Conservation (phyloP, 23 red algal genomes). For the Gracilaria domingensis region DNA sequence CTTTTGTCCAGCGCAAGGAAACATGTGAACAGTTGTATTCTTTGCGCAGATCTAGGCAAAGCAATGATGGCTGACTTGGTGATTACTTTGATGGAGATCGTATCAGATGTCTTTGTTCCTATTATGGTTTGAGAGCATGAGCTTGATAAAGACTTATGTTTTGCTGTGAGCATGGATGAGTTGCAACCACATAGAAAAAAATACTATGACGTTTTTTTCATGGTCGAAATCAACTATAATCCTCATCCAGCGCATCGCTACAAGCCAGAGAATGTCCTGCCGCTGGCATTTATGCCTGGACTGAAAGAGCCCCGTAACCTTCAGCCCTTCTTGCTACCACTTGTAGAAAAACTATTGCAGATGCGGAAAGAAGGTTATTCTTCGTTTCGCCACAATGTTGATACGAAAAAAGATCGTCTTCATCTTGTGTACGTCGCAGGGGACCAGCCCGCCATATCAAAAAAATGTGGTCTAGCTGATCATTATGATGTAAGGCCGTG, state of each 20-base stretch:
- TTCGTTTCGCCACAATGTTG: background rate
- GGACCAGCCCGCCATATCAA: slow-evolving; percentile 7
- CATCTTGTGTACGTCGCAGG: background rate
- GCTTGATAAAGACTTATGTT: slow-evolving; percentile 22
- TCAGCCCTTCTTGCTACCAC: slow-evolving; percentile 12
- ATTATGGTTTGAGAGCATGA: slow-evolving; percentile 2
- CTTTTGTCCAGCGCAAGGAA: background rate
- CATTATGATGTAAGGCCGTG: background rate
- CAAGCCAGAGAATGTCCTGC: slow-evolving; percentile 3
- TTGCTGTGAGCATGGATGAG: background rate
- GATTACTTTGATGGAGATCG: slow-evolving; percentile 15
- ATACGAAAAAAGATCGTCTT: background rate
- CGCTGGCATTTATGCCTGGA: slow-evolving; percentile 7
- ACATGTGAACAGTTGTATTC: background rate
- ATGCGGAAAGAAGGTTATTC: background rate
- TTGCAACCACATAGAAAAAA: slow-evolving; percentile 9
- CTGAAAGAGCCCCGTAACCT: background rate
- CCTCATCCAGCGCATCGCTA: background rate
- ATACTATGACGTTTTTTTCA: background rate
- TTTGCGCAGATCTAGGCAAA: background rate
- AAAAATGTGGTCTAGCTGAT: background rate
- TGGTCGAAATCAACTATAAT: background rate
- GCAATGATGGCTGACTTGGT: background rate
- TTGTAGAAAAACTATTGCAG: background rate
- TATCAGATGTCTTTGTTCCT: background rate